Percentiles rank a stretch among this genome's conserved stretches.
Conservation (phyloP, 345 rosid species). For the Salix dunnii region DNA sequence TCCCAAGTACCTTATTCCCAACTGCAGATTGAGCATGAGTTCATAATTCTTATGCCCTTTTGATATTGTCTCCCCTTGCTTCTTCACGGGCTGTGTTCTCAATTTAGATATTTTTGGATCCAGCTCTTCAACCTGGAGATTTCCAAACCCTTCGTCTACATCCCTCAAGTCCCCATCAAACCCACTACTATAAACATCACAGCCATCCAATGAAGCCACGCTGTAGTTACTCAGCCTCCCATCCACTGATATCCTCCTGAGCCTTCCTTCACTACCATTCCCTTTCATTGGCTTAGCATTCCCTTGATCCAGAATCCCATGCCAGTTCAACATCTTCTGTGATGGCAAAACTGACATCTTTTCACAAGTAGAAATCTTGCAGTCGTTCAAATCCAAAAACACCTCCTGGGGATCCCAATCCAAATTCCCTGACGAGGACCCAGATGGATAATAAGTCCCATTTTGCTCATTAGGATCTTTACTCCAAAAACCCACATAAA, state of each 20-base stretch:
- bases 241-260: conserved; percentile 62
- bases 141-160: conserved; percentile 42
- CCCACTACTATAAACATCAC: conserved; percentile 16
- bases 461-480: conserved; percentile 67
- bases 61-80: conserved; percentile 76
- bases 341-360: conserved; percentile 65
- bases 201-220: conserved; percentile 21
- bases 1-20: conserved; percentile 74
- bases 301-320: conserved; percentile 30
- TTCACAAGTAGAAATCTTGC: conserved; percentile 58
- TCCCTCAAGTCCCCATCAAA: conserved; percentile 37
- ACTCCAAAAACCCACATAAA: conserved; percentile 91
- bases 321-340: conserved; percentile 72
- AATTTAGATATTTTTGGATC: conserved; percentile 34
- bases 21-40: conserved; percentile 95
- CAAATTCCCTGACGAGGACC: conserved; percentile 36
- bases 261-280: conserved; percentile 34
- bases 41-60: conserved; percentile 97
- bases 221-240: conserved; percentile 57
- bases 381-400: conserved; percentile 54
- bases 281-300: conserved; percentile 23
- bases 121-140: conserved; percentile 41
- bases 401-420: conserved; percentile 88
- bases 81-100: conserved; percentile 58
- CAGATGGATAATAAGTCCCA: conserved; percentile 81